phyloP scores from a whole-genome alignment of 1,139 yeast species.

The Kazachstania sp. region DNA sequence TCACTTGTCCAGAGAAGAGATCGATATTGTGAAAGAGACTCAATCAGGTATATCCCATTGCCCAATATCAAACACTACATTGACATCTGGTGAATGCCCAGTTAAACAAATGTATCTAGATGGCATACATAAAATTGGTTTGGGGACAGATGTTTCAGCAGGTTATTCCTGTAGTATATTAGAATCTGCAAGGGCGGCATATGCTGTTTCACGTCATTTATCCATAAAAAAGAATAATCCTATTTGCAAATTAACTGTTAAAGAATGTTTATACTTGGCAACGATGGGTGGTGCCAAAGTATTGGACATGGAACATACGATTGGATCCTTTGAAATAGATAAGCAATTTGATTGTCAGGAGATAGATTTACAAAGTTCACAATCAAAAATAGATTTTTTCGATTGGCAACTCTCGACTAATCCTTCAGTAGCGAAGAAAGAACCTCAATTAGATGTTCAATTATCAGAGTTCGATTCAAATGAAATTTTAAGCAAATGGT shows the following conservation, averaged over 20 bases:
- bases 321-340: conserved; percentile 71
- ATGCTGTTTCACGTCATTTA: conserved; percentile 75
- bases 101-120: conserved; percentile 59
- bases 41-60: conserved; percentile 82
- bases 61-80: conserved; percentile 82
- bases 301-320: conserved; percentile 44
- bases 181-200: conserved; percentile 66
- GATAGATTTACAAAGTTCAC: conserved; percentile 46
- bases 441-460: neutral
- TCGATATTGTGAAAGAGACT: conserved; percentile 43
- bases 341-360: conserved; percentile 80
- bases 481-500: conserved; percentile 75
- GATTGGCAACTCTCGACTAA: conserved; percentile 44
- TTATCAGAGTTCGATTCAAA: conserved; percentile 26
- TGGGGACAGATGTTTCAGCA: conserved; percentile 91
- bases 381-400: conserved; percentile 64
- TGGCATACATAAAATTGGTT: conserved; percentile 57
- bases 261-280: conserved; percentile 71
- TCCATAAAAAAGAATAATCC: conserved; percentile 47
- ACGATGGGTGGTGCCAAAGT: conserved; percentile 89
- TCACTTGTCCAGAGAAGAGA: conserved; percentile 61
- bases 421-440: neutral
- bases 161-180: conserved; percentile 80
- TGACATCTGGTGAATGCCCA: conserved; percentile 88
- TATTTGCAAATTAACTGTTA: conserved; percentile 46